Base-by-base conservation (phyloP, 2,329 filamentous ascomycete genomes). In the Shiraia bambusicola region DNA sequence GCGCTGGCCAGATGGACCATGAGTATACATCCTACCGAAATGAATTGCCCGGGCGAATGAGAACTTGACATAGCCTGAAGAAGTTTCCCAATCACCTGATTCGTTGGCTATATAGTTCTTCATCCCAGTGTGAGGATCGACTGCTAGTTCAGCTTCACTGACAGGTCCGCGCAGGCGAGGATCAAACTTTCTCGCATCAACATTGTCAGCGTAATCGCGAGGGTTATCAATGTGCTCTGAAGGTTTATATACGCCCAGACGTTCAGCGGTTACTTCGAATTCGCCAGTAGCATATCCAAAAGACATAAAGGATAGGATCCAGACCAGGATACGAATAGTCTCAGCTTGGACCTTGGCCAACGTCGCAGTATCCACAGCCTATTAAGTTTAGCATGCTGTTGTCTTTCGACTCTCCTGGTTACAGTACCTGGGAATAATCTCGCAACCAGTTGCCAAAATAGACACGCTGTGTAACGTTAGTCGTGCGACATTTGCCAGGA, bases 91-190 rank as follows among this genome's bases (percentile, higher is more conserved):
- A 28, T 81, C 79, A 4, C 90, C 88, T 11, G 72, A 75, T 66
- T 97, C 92, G 60, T 96, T 97, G 46, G 92, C 84, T 54, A 98
- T 97, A 69, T 98, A 98, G 67, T 97, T 97, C 71, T 97, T 98
- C 92, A 98, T 95, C n/a, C 65, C 67, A n/a, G 67, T 70, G 5
- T 70, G 50, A 12, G 61, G 66, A 49, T 77, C 74, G 8, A 77
- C 57, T 4, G 69, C 69, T 10, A 77, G 59, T 49, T 77, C 74
- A 26, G 67, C 61, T 6, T 69, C 69, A 13, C 58, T 52, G 7
- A 97, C 83, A 0, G 91, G 91, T 1, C 84, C 87, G 36, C 93
- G 85, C 6, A 97, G 81, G 17, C 93, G 84, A 27, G 78, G 72
- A 65, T 97, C 93, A 60, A 82, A 90, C 58, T 86, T 81, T 47